Percentiles rank a stretch among this genome's conserved stretches.
phyloP scores from a whole-genome alignment of 805 yeast genomes.

The Ogataea sp. region DNA sequence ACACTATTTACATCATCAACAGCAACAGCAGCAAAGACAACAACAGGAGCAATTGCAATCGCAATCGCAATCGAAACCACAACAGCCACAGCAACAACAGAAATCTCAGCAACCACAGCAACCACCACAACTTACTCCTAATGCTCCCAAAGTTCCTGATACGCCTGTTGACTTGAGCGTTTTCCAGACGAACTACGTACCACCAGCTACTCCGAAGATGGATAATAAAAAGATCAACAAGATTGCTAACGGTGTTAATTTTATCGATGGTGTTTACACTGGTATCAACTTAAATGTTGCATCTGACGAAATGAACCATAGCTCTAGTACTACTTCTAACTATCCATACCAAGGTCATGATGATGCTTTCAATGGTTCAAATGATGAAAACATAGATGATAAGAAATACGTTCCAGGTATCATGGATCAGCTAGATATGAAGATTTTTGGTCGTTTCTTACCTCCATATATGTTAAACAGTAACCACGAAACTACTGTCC shows the following conservation, averaged over 20 bases:
- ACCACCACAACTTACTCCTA: not conserved
- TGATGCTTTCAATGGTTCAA: not conserved
- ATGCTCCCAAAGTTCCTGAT: not conserved
- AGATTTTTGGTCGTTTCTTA: constrained; percentile 71
- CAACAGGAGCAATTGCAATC: constrained; percentile 6
- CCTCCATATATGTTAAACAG: constrained; percentile 73
- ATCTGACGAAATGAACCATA: not conserved
- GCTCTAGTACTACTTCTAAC: not conserved
- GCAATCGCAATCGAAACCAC: not conserved
- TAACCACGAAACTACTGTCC: constrained; percentile 10
- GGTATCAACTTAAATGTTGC: constrained; percentile 22
- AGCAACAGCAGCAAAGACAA: not conserved
- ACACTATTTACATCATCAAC: not conserved
- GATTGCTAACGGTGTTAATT: constrained; percentile 24
- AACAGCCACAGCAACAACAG: not conserved
- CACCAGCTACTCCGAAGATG: constrained; percentile 5
- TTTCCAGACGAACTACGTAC: constrained; percentile 6
- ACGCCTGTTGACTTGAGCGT: constrained; percentile 4
- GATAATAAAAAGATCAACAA: constrained; percentile 15
- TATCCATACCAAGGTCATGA: not conserved
- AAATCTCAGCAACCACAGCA: constrained; percentile 4
- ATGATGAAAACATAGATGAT: not conserved
- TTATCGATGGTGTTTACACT: constrained; percentile 26
- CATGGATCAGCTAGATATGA: constrained; percentile 78
- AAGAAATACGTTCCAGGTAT: constrained; percentile 64